phyloP scores from a whole-genome alignment of 345 rosid genomes.

The Brassica carinata region DNA sequence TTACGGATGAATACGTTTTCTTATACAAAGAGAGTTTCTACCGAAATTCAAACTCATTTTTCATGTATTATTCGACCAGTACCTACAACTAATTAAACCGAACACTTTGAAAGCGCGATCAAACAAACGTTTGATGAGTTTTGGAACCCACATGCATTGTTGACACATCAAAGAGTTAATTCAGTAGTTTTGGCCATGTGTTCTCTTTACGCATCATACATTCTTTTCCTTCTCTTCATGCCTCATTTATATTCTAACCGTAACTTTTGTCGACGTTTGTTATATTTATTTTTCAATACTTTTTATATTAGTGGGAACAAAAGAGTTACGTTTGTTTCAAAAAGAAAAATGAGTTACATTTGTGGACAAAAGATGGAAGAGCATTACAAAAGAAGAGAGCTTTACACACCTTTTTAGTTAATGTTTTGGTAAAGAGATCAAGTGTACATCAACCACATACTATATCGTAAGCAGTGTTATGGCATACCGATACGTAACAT shows the following conservation, averaged over 20 bases:
- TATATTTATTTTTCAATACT: not conserved
- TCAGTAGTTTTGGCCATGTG: slow-evolving; percentile 23
- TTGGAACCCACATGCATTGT: slow-evolving; percentile 33
- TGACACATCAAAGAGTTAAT: slow-evolving; percentile 9
- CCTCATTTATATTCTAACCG: slow-evolving; percentile 22
- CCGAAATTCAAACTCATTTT: slow-evolving; percentile 20
- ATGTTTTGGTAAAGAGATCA: slow-evolving; percentile 8
- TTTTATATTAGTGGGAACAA: slow-evolving; percentile 14
- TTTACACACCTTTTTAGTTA: not conserved
- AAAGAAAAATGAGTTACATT: slow-evolving; percentile 10
- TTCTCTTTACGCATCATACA: slow-evolving; percentile 27
- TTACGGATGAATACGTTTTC: slow-evolving; percentile 31
- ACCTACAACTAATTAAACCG: slow-evolving; percentile 18
- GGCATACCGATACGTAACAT: slow-evolving; percentile 28
- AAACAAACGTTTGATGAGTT: slow-evolving; percentile 23
- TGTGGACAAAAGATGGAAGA: slow-evolving; percentile 14
- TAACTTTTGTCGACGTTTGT: slow-evolving; percentile 26
- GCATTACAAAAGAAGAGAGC: not conserved
- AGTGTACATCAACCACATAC: not conserved
- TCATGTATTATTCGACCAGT: slow-evolving; percentile 27
- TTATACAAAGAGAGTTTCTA: slow-evolving; percentile 24
- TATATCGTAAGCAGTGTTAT: slow-evolving; percentile 22
- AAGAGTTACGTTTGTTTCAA: slow-evolving; percentile 29
- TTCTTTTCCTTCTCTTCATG: slow-evolving; percentile 15
- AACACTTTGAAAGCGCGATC: slow-evolving; percentile 24